These are phyloP conservation scores for Setomelanomma holmii DNA, from an alignment of 2,329 filamentous ascomycete genomes.

Conservation along the genomic window DNA sequence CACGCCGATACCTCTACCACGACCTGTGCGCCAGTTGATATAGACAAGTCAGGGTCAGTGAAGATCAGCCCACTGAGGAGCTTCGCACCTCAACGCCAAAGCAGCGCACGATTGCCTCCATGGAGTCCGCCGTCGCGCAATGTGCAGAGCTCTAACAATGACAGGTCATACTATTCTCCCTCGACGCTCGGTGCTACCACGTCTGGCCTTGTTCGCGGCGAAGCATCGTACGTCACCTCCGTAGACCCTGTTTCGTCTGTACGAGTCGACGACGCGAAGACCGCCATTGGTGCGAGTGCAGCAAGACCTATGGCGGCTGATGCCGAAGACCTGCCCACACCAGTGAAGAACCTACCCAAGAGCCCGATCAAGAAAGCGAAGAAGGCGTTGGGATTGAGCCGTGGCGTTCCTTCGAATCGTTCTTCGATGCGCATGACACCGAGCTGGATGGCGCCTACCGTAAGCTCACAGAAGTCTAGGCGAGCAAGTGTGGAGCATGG, in stretches of 20 bases:
- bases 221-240: neutral
- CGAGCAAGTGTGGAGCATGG: neutral
- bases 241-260: neutral
- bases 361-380: neutral
- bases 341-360: too few species aligned
- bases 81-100: neutral
- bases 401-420: neutral
- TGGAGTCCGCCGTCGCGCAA: neutral
- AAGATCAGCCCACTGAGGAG: neutral
- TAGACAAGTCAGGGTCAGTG: neutral
- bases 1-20: neutral
- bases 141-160: neutral
- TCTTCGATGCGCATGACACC: neutral
- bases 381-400: neutral
- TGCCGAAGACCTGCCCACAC: too few species aligned
- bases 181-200: neutral
- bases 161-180: neutral
- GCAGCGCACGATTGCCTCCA: neutral
- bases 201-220: neutral
- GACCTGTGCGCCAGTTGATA: neutral
- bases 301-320: neutral
- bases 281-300: neutral
- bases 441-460: neutral
- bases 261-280: neutral
- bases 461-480: neutral